Evolutionary conservation across 176 grass and related monocot genomes (phyloP).

Genomic region (Paspalum notatum): DNA sequence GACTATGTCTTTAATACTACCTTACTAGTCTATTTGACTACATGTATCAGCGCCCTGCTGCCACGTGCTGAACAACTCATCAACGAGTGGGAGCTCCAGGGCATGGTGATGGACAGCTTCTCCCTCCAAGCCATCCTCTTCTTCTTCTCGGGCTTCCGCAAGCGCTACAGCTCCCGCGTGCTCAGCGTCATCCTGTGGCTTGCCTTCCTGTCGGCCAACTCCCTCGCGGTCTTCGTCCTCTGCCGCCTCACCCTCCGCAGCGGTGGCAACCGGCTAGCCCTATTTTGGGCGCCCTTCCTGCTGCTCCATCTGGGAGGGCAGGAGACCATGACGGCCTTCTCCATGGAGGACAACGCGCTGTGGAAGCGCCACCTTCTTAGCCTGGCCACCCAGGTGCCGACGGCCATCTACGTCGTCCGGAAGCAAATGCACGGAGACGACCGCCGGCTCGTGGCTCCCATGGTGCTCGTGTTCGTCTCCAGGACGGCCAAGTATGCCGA

Average conservation of each 20-base stretch:
- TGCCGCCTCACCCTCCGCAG: conserved; percentile 27
- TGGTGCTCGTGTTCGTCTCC: conserved; percentile 27
- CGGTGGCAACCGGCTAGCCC: too few relatives aligned
- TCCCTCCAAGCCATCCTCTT: conserved; percentile 35
- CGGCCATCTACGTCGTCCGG: conserved; percentile 30
- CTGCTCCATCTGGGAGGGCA: too few relatives aligned
- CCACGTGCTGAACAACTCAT: not conserved
- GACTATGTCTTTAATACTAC: too few relatives aligned
- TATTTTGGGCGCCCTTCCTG: too few relatives aligned
- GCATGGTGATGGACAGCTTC: conserved; percentile 43
- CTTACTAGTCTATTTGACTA: too few relatives aligned
- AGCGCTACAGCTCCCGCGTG: not conserved
- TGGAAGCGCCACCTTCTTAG: not conserved
- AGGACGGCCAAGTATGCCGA: conserved; percentile 39
- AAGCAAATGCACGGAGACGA: conserved; percentile 7
- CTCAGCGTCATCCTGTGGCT: conserved; percentile 34
- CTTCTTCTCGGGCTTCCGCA: conserved; percentile 36
- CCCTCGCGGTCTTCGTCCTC: conserved; percentile 32
- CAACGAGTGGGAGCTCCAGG: conserved; percentile 33
- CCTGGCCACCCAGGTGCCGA: too few relatives aligned
- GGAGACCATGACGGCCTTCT: too few relatives aligned
- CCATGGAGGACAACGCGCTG: too few relatives aligned
- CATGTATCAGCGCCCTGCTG: not conserved
- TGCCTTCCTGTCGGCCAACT: conserved; percentile 39
- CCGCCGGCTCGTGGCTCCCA: not conserved